Base-by-base conservation (phyloP, 495 filamentous ascomycete genomes). In the Venustampulla echinocandica region DNA sequence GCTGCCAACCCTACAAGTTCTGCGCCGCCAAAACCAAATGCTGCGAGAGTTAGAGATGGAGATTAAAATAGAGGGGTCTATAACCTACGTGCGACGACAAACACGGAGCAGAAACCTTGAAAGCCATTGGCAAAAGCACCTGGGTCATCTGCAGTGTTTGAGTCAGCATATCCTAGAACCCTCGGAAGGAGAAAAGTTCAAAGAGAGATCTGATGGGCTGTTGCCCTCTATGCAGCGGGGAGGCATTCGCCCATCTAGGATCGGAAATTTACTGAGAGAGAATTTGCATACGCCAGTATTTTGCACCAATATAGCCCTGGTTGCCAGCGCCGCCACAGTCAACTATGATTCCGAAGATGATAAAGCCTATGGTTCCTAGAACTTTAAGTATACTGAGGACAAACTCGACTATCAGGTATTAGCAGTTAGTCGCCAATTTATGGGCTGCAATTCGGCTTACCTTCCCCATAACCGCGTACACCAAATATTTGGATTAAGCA, bases 1-100 rank as follows among this genome's bases (percentile, higher is more conserved):
- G 88, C 88, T 20, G 88, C 88, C 21, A 95, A 74, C 44, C 88
- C 90, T 42, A 93, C 87, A 6, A 95, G 68, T 60, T 97, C 90
- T 13, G 89, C 95, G 39, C 90, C 90, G 7, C 85, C 76, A 54
- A 90, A 97, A 45, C 90, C 81, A 57, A 95, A 95, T 23, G 80
- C 75, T n/a, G n/a, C n/a, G n/a, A n/a, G n/a, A n/a, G n/a, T n/a
- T n/a, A n/a, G n/a, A n/a, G n/a, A n/a, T n/a, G n/a, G n/a, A n/a
- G n/a, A n/a, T n/a, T n/a, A n/a, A n/a, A n/a, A n/a, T n/a, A n/a
- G n/a, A n/a, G n/a, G n/a, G n/a, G n/a, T n/a, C n/a, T n/a, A n/a
- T n/a, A n/a, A n/a, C n/a, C n/a, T n/a, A n/a, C n/a, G n/a, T 20
- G 80, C 80, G 10, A 74, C 75, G 28, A 81, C 77, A 63, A 84